Evolutionary conservation across 257 asterid species (phyloP).

Genomic region (Ophiorrhiza pumila): DNA sequence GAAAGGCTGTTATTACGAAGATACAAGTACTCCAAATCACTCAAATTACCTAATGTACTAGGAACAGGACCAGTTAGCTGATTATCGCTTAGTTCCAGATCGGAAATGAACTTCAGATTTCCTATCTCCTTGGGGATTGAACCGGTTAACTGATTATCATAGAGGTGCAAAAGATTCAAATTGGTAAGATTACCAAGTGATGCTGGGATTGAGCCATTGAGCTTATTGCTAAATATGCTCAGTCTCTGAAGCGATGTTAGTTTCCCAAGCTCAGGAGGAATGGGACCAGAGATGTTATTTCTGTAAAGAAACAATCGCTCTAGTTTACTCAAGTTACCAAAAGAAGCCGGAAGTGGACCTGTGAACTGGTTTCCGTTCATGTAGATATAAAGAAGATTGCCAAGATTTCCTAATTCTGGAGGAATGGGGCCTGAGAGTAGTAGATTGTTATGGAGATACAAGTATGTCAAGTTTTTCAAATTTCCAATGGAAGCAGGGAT

Average conservation of each 20-base stretch:
- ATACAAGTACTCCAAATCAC: background rate
- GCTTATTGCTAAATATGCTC: background rate
- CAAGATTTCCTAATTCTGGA: constrained; percentile 9
- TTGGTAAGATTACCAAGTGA: background rate
- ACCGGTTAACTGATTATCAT: constrained; percentile 17
- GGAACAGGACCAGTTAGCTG: constrained; percentile 9
- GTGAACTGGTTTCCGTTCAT: constrained; percentile 12
- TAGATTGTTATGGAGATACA: background rate
- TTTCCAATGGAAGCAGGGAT: constrained; percentile 3
- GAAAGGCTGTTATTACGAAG: constrained; percentile 13
- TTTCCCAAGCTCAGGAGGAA: constrained; percentile 20
- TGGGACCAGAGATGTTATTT: constrained; percentile 12
- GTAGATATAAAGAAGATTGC: background rate
- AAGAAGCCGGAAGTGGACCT: constrained; percentile 14
- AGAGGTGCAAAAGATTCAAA: constrained; percentile 1
- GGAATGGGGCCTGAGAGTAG: constrained; percentile 24
- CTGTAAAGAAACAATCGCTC: background rate
- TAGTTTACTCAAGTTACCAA: constrained; percentile 7
- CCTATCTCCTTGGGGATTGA: constrained; percentile 26
- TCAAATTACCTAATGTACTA: background rate
- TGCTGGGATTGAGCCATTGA: background rate
- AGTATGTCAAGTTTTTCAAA: background rate
- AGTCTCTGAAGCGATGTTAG: background rate
- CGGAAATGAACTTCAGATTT: constrained; percentile 9
- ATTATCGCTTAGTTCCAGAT: background rate